These are phyloP conservation scores for Lentinula boryana DNA, from an alignment of 768 basidiomycete genomes.

Conservation along the genomic window DNA sequence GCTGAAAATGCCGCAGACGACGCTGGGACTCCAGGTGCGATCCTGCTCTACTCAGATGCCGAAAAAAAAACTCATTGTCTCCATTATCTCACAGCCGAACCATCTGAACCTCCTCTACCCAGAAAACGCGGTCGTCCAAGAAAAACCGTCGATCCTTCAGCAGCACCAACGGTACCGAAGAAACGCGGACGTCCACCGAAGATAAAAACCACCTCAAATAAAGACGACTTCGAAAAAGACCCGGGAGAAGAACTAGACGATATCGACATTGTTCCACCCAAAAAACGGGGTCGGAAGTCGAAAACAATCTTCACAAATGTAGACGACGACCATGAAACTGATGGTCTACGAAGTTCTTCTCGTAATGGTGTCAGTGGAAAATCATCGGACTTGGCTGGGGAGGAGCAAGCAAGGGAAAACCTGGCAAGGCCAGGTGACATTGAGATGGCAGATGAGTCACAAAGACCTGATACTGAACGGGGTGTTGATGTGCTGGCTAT, in stretches of 20 bases:
- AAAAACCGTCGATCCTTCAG: neutral
- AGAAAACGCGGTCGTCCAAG: constrained; percentile 29
- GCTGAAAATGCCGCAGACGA: neutral
- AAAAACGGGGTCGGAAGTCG: neutral
- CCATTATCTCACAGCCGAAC: neutral
- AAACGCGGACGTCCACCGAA: constrained; percentile 30
- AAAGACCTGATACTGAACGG: neutral
- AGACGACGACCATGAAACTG: neutral
- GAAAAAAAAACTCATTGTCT: neutral
- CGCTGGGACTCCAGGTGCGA: neutral
- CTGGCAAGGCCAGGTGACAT: neutral
- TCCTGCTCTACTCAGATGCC: neutral
- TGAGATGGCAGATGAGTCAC: neutral
- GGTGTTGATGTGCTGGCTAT: neutral
- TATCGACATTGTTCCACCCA: neutral
- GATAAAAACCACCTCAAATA: neutral
- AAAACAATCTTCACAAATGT: neutral
- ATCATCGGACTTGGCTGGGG: neutral
- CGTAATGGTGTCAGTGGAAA: neutral
- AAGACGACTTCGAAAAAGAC: neutral
- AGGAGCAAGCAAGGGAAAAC: neutral
- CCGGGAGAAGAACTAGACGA: neutral
- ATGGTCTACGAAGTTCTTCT: neutral
- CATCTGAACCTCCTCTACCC: constrained; percentile 10
- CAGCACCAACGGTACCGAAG: constrained; percentile 13